Evolutionary conservation across 208 protist species (phyloP).

Genomic region (Acanthamoeba castellanii): DNA sequence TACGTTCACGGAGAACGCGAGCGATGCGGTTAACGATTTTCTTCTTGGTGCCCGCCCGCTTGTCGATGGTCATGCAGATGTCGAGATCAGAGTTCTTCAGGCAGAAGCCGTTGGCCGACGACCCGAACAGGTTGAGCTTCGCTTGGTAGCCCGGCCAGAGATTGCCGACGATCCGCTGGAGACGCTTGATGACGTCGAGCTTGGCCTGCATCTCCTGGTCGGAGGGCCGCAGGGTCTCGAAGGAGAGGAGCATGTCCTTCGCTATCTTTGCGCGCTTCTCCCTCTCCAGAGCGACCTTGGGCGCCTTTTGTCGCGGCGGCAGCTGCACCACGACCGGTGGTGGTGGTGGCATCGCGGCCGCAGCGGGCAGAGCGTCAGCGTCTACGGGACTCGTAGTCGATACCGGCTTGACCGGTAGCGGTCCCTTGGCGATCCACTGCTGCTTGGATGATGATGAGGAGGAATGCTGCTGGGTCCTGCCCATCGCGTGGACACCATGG

Average conservation of each 20-base stretch:
- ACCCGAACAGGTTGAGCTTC: constrained; percentile 83
- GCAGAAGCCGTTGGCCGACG: constrained; percentile 81
- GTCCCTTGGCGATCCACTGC: too few relatives aligned
- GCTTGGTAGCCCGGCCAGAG: constrained; percentile 21
- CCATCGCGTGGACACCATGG: too few relatives aligned
- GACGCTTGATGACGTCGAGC: not conserved
- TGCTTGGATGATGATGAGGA: too few relatives aligned
- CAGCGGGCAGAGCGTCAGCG: not conserved
- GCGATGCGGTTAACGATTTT: constrained; percentile 76
- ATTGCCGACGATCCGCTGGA: not conserved
- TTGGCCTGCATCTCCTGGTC: not conserved
- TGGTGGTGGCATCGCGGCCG: not conserved
- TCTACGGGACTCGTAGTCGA: not conserved
- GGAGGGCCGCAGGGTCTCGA: not conserved
- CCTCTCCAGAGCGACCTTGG: not conserved
- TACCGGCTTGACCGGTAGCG: not conserved
- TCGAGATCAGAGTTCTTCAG: constrained; percentile 81
- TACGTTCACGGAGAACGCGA: constrained; percentile 73
- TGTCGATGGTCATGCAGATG: constrained; percentile 81
- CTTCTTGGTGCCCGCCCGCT: constrained; percentile 74
- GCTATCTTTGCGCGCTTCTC: not conserved
- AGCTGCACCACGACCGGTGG: not conserved
- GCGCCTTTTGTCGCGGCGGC: not conserved
- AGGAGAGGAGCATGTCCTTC: not conserved
- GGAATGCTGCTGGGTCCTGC: too few relatives aligned